A percentile compares a stretch with the other conserved stretches of the same genome.
Evolutionary conservation across 257 asterid species (phyloP).

Genomic region (Solanum lignicaule): DNA sequence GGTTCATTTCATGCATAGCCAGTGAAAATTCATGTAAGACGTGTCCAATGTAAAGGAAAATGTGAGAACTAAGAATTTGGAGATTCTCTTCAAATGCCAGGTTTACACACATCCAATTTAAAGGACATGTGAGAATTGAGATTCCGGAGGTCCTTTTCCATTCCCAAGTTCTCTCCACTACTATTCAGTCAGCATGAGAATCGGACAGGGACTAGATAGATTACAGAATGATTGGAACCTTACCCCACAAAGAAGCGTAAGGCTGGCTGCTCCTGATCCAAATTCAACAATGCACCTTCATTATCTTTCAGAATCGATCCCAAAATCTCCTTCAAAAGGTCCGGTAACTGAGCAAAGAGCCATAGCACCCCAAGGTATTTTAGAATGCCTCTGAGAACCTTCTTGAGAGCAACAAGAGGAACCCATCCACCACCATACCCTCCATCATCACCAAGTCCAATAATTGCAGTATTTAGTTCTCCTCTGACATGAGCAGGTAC

Average conservation of each 20-base stretch:
- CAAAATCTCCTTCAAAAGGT: constrained; percentile 87
- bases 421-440: constrained; percentile 99
- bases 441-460: constrained; percentile 99
- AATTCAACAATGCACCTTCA: constrained; percentile 89
- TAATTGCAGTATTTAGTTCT: constrained; percentile 93
- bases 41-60: not conserved
- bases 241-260: constrained; percentile 99
- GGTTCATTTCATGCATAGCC: not conserved
- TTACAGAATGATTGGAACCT: constrained; percentile 9
- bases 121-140: not conserved
- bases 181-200: not conserved
- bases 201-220: not conserved
- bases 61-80: not conserved
- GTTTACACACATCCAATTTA: not conserved
- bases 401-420: constrained; percentile 93
- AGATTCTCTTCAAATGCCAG: not conserved
- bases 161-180: not conserved
- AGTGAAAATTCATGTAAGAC: not conserved
- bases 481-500: constrained; percentile 97
- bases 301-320: constrained; percentile 96
- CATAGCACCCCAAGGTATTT: constrained; percentile 98
- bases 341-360: constrained; percentile 97
- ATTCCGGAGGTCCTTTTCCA: not conserved
- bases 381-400: constrained; percentile 93
- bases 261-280: constrained; percentile 99